Percentiles rank a stretch among this genome's conserved stretches.
These are phyloP conservation scores for Periglandula ipomoeae DNA, from an alignment of 2,329 filamentous ascomycete genomes.

Conservation along the genomic window DNA sequence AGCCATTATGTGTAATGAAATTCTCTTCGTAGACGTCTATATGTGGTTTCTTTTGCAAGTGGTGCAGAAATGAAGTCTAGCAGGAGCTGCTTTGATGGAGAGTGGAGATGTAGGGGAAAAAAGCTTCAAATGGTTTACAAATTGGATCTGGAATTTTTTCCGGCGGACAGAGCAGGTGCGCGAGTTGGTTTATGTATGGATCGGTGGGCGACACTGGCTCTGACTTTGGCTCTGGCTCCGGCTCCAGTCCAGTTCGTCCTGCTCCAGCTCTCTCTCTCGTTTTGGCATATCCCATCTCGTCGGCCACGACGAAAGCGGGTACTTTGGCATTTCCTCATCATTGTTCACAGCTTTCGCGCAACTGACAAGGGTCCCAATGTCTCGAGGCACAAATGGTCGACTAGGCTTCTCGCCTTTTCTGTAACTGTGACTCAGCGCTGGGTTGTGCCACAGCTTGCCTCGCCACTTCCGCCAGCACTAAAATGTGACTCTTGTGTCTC, in stretches of 20 bases:
- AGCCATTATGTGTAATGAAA: slow-evolving; percentile 40
- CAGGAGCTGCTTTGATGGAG: background rate
- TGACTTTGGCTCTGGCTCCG: no score
- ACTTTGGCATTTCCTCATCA: background rate
- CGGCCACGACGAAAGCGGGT: background rate
- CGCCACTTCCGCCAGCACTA: no score
- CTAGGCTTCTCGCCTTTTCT: background rate
- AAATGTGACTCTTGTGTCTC: no score
- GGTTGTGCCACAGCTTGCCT: no score
- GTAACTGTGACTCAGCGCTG: background rate
- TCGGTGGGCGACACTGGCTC: no score
- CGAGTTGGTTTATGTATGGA: background rate
- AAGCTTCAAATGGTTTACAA: slow-evolving; percentile 1
- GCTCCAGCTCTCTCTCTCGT: no score
- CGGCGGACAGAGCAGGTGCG: background rate
- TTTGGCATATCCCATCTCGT: no score
- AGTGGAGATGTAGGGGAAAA: background rate
- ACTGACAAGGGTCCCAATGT: no score
- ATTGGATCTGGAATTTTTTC: slow-evolving; percentile 3
- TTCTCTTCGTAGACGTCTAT: background rate
- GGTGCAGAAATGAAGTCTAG: background rate
- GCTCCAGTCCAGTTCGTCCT: no score
- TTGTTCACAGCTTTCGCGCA: no score
- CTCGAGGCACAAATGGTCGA: no score
- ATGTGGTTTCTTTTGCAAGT: background rate